phyloP scores from a whole-genome alignment of 768 basidiomycete genomes.

The Grammothele lineata region DNA sequence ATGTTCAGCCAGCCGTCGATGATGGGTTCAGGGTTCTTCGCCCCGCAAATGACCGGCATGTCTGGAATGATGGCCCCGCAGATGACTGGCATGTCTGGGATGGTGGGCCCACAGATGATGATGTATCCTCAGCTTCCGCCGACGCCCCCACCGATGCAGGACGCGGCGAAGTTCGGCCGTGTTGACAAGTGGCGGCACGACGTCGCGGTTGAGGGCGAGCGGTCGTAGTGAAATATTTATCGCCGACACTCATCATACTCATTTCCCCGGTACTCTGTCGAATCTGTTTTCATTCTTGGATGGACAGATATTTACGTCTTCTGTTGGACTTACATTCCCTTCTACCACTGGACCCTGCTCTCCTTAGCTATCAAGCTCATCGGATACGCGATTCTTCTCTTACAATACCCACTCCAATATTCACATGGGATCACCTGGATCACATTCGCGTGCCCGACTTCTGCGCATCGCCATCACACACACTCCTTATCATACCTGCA shows the following conservation, averaged over 20 bases:
- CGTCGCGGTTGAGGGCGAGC: conserved; percentile 67
- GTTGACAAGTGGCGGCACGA: conserved; percentile 83
- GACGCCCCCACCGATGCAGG: conserved; percentile 61
- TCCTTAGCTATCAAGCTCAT: too few species aligned
- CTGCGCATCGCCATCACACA: too few species aligned
- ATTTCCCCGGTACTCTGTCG: too few species aligned
- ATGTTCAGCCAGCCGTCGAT: conserved; percentile 63
- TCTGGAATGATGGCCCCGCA: conserved; percentile 6
- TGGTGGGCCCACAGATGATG: conserved; percentile 28
- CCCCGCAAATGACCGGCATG: conserved; percentile 35
- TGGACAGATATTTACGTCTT: too few species aligned
- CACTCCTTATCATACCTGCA: conserved; percentile 19
- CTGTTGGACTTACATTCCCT: too few species aligned
- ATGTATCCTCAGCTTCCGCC: conserved; percentile 39
- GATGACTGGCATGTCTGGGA: conserved; percentile 18
- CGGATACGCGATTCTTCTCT: too few species aligned
- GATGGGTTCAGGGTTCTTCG: conserved; percentile 69
- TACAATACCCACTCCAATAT: too few species aligned
- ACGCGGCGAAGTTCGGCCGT: conserved; percentile 60
- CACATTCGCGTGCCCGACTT: too few species aligned
- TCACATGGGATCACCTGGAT: too few species aligned
- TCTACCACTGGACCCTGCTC: too few species aligned
- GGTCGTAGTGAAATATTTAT: conserved; percentile 13
- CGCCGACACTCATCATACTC: too few species aligned
- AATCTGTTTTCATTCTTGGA: too few species aligned